Evolutionary conservation across 805 yeast species (phyloP), one percentile per base, ranked within the genome.

Genomic region (Candida nemodendra): DNA sequence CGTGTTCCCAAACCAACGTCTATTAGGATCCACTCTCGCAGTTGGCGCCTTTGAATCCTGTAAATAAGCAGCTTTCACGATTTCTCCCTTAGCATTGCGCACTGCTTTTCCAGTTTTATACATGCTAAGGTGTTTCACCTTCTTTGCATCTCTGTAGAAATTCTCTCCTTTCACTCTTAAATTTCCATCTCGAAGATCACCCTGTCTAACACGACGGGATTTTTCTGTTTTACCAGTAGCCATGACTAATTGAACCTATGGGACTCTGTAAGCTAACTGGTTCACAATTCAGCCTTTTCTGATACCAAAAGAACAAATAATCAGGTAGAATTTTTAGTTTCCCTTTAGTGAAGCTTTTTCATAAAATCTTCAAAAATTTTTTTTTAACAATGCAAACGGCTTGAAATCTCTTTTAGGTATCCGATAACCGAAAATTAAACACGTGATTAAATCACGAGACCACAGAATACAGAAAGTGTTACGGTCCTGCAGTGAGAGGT

Each of bases 1-100:
- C 11, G 99, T 88, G 65, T 89, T 93, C 33, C 96, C 96, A 59
- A 93, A 93, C 99, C 98, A 91, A 59, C 95, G 79, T 62, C 96
- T 78, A 63, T 91, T 91, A 5, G 99, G 98, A 59, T 87, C 96
- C 30, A 91, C 95, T 44, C 99, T 74, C 2, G 98, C 98, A 47
- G 71, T 78, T 11, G 98, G 98, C 19, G 85, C 72, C 46, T 88
- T 90, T 4, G 88, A 80, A 50, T 85, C 81, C 62, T 91, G 99
- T 41, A 91, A 74, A 19, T 79, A 81, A 14, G 98, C 97, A 30
- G 95, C 96, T 57, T 78, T 73, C 38, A 88, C 74, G 42, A 90
- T 75, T 22, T 89, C 96, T 57, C 98, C 98, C 46, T 78, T 72
- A 35, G 88, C 87, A 59, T 90, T 87, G 52, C 95, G 76, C 37